phyloP scores from a whole-genome alignment of 345 rosid species.

The Dimocarpus longan region DNA sequence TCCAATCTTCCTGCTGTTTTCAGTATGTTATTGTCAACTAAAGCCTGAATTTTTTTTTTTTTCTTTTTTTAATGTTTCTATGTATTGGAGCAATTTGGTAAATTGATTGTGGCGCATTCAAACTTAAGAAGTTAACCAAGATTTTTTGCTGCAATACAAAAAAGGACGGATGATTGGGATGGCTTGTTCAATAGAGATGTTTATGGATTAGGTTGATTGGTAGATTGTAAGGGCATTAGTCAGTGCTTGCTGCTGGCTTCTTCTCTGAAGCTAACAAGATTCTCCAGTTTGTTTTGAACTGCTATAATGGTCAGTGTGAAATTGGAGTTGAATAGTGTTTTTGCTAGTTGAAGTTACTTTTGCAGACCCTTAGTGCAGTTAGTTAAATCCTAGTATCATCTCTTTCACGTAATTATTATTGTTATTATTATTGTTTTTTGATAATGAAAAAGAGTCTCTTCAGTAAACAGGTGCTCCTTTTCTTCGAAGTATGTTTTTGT shows the following conservation, averaged over 20 bases:
- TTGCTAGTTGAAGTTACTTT: neutral
- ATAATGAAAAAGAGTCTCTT: neutral
- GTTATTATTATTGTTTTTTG: too few species aligned
- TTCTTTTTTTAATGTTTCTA: neutral
- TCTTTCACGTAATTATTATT: neutral
- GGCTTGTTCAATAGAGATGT: neutral
- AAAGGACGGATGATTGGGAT: neutral
- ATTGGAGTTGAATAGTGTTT: neutral
- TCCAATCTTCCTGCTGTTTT: conserved; percentile 68
- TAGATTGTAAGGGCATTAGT: neutral
- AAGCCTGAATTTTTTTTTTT: neutral
- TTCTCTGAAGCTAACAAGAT: neutral
- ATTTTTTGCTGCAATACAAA: neutral
- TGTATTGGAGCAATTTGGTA: neutral
- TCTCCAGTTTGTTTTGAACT: neutral
- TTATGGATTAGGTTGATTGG: neutral
- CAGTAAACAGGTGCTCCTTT: neutral
- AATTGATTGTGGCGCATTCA: neutral
- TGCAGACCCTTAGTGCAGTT: neutral
- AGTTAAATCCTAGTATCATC: neutral
- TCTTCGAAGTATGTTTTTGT: neutral
- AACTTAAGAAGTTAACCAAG: neutral
- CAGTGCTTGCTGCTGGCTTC: neutral
- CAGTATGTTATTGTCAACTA: conserved; percentile 39
- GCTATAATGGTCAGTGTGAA: neutral